phyloP scores from a whole-genome alignment of 495 filamentous ascomycete species.

The Lepraria neglecta region DNA sequence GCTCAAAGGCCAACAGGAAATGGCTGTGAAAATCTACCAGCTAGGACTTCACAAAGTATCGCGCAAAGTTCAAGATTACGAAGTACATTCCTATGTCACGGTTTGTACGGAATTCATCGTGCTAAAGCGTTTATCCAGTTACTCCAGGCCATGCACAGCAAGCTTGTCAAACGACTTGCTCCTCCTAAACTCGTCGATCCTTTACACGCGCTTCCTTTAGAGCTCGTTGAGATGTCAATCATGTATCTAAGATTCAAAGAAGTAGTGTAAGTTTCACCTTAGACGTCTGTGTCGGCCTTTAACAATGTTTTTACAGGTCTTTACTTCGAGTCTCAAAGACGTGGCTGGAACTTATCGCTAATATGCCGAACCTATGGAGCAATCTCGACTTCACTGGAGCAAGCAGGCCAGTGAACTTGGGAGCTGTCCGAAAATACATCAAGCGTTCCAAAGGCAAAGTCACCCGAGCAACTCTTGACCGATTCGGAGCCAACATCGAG shows the following conservation, averaged over 20 bases:
- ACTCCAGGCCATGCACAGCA: constrained; percentile 41
- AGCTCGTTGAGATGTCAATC: constrained; percentile 44
- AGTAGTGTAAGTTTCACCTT: constrained; percentile 40
- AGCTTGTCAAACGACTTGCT: constrained; percentile 35
- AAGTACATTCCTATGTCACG: constrained; percentile 33
- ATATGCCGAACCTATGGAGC: constrained; percentile 43
- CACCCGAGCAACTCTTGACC: background rate
- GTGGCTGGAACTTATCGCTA: constrained; percentile 46
- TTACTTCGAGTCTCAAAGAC: constrained; percentile 48
- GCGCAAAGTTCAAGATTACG: constrained; percentile 38
- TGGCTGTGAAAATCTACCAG: constrained; percentile 55
- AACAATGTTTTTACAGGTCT: constrained; percentile 29
- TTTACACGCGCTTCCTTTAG: constrained; percentile 42
- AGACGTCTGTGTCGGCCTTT: background rate
- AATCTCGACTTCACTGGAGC: constrained; percentile 46
- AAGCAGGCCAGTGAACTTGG: constrained; percentile 35
- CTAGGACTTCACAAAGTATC: constrained; percentile 50
- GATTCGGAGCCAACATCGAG: background rate
- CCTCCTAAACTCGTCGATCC: constrained; percentile 39
- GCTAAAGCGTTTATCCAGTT: constrained; percentile 32
- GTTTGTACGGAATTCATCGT: background rate
- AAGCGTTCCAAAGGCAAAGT: constrained; percentile 35
- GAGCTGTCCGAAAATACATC: constrained; percentile 42
- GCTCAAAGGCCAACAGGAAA: constrained; percentile 45
- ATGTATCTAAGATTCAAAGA: constrained; percentile 42